These are phyloP conservation scores for Xylaria arbuscula DNA, from an alignment of 2,329 filamentous ascomycete species.

Conservation along the genomic window DNA sequence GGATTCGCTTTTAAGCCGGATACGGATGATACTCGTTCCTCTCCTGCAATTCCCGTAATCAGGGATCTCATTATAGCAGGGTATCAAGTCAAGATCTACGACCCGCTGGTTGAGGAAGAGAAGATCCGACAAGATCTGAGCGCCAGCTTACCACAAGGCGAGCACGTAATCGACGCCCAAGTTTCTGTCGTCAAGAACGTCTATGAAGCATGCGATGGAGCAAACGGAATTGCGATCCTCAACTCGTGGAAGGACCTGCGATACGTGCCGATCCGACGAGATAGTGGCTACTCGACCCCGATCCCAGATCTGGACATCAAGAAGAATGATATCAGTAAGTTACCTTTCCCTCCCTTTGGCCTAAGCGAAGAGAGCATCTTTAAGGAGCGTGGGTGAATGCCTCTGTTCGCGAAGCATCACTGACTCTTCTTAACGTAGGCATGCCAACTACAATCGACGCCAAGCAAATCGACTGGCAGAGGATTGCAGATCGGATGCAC, in stretches of 20 bases:
- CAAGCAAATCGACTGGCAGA: background rate
- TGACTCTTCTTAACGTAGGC: background rate
- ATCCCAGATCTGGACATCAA: background rate
- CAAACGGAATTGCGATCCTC: background rate
- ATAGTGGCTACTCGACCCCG: background rate
- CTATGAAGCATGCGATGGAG: conserved; percentile 1
- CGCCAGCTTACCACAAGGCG: conserved; percentile 2
- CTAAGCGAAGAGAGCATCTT: background rate
- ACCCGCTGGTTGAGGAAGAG: background rate
- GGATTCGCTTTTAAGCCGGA: background rate
- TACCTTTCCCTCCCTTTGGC: background rate
- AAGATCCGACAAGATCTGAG: background rate
- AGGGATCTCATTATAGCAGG: background rate
- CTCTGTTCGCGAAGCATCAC: background rate
- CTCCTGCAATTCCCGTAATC: background rate
- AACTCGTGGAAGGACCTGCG: conserved; percentile 2
- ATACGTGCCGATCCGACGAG: background rate
- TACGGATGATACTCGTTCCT: background rate
- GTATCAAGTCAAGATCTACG: background rate
- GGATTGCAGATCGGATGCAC: background rate
- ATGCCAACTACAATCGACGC: background rate
- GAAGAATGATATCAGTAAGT: background rate
- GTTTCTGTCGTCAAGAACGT: background rate
- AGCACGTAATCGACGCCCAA: background rate
- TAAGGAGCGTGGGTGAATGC: background rate